These are phyloP conservation scores for Paecilomyces niveus DNA, from an alignment of 2,329 filamentous ascomycete genomes.

Conservation along the genomic window DNA sequence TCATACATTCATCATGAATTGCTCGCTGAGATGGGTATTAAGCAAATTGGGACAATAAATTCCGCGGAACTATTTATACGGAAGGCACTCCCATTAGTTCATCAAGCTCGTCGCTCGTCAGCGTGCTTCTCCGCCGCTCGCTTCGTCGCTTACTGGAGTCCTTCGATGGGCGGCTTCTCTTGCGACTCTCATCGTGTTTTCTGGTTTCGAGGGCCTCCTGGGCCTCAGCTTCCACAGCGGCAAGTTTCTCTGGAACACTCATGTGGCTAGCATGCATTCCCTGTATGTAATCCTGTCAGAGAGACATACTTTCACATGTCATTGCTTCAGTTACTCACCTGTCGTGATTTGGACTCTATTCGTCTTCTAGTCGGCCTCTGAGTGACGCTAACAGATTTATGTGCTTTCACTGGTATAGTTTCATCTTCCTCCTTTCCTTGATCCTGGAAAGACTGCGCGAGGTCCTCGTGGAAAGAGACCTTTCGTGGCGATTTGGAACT, in stretches of 20 bases:
- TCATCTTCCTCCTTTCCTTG: conserved; percentile 24
- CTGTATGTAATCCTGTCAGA: conserved; percentile 4
- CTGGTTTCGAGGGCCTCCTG: conserved; percentile 27
- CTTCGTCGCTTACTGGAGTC: conserved; percentile 12
- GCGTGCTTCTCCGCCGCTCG: conserved; percentile 33
- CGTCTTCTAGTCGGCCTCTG: conserved; percentile 20
- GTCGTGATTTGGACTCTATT: conserved; percentile 20
- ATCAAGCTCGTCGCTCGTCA: conserved; percentile 39
- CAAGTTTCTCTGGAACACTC: conserved; percentile 37
- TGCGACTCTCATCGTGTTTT: conserved; percentile 28
- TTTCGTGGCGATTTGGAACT: conserved; percentile 26
- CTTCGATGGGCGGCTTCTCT: conserved; percentile 17
- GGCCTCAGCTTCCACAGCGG: conserved; percentile 36
- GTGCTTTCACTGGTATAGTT: conserved; percentile 25
- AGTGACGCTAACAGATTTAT: conserved; percentile 22
- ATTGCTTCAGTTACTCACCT: conserved; percentile 16
- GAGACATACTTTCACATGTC: neutral
- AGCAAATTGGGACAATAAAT: neutral
- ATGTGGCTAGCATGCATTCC: conserved; percentile 15
- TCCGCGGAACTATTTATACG: conserved; percentile 4
- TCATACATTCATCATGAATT: neutral
- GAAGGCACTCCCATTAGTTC: conserved; percentile 27
- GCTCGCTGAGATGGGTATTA: neutral
- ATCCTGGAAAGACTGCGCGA: conserved; percentile 20
- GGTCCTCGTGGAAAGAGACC: conserved; percentile 29